phyloP scores from a whole-genome alignment of 257 asterid species.

The Salvia splendens region DNA sequence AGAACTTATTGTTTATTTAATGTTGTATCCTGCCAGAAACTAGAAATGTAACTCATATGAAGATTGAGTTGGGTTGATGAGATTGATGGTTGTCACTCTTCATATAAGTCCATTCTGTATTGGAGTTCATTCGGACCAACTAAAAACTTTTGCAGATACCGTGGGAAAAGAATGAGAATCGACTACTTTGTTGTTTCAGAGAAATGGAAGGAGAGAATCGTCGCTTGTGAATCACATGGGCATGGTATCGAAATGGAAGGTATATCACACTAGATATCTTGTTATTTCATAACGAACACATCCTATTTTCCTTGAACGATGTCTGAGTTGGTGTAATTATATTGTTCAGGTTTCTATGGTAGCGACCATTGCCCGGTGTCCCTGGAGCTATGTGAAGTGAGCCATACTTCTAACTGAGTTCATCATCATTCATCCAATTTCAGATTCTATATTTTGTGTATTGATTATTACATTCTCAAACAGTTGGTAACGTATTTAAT shows the following conservation, averaged over 20 bases:
- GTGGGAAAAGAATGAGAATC: slow-evolving; percentile 98
- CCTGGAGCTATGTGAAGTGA: slow-evolving; percentile 58
- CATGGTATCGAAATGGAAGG: slow-evolving; percentile 83
- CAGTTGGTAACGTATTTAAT: too few relatives aligned
- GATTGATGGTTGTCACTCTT: slow-evolving; percentile 3
- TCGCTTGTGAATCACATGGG: slow-evolving; percentile 80
- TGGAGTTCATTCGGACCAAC: slow-evolving; percentile 8
- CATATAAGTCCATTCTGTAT: slow-evolving; percentile 17
- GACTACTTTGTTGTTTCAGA: slow-evolving; percentile 83
- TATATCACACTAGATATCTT: slow-evolving; percentile 29
- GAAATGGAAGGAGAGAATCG: slow-evolving; percentile 63
- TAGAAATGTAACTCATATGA: background rate
- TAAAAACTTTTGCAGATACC: slow-evolving; percentile 59
- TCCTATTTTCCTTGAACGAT: background rate
- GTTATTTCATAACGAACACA: background rate
- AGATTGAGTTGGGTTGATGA: background rate
- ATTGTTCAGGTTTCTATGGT: slow-evolving; percentile 81
- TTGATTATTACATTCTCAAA: background rate
- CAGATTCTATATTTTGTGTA: background rate
- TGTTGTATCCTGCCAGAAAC: background rate
- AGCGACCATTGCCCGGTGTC: slow-evolving; percentile 96
- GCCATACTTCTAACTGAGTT: slow-evolving; percentile 35
- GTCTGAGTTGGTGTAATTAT: background rate
- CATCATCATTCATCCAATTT: background rate
- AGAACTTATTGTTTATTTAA: slow-evolving; percentile 34